Evolutionary conservation across 768 basidiomycete species (phyloP).

Genomic region (Macrolepiota dolichaula): DNA sequence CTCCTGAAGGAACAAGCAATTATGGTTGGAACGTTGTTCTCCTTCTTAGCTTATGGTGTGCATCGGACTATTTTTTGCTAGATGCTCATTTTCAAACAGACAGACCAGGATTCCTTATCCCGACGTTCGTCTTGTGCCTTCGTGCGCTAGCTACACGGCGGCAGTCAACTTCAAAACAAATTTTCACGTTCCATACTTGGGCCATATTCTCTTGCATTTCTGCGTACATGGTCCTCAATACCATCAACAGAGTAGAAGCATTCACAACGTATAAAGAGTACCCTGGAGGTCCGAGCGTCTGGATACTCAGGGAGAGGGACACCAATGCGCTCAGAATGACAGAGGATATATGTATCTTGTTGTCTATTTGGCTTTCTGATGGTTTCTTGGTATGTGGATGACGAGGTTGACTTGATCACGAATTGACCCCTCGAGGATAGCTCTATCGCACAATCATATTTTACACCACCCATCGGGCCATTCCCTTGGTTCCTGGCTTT

Average conservation of each 20-base stretch:
- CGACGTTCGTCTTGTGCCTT: constrained; percentile 1
- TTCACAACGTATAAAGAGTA: not conserved
- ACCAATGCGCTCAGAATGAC: not conserved
- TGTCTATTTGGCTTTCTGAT: not conserved
- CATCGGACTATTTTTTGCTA: not conserved
- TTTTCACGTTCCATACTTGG: not conserved
- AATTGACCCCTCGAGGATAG: not conserved
- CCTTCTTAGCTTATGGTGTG: constrained; percentile 1
- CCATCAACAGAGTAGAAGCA: not conserved
- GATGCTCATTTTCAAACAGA: not conserved
- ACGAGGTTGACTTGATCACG: not conserved
- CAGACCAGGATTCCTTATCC: not conserved
- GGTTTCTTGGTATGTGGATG: not conserved
- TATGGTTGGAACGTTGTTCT: not conserved
- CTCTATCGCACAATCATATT: not conserved
- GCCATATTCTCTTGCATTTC: not conserved
- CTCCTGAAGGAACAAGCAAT: not conserved
- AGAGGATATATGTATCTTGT: not conserved
- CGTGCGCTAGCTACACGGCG: not conserved
- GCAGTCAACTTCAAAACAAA: not conserved
- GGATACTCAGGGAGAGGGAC: not conserved
- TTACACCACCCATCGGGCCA: not conserved
- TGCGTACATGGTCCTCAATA: not conserved
- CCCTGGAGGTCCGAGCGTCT: not conserved
- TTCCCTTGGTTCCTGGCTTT: not conserved